These are phyloP conservation scores for Physcomitrellopsis africana DNA, from an alignment of 225 moss, liverwort and hornwort species.

Conservation along the genomic window DNA sequence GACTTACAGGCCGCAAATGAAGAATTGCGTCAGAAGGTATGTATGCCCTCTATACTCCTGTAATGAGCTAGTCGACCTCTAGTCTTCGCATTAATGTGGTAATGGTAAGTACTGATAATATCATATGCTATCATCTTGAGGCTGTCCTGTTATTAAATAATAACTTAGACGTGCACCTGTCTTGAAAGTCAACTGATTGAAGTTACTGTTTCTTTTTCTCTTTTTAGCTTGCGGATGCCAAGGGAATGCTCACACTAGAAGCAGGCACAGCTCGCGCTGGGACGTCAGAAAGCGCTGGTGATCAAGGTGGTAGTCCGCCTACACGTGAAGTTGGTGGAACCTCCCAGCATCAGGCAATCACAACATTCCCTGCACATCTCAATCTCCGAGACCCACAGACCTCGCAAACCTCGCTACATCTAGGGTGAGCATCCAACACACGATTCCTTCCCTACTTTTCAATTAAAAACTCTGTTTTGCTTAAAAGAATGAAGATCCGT, in stretches of 20 bases:
- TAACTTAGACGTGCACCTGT: not conserved
- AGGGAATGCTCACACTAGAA: constrained; percentile 61
- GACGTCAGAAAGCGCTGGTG: constrained; percentile 57
- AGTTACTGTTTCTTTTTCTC: constrained; percentile 3
- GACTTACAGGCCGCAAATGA: constrained; percentile 59
- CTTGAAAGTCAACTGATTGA: constrained; percentile 11
- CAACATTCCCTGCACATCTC: not conserved
- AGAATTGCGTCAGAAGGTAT: constrained; percentile 57
- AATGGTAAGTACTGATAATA: not conserved
- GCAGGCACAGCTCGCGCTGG: constrained; percentile 57
- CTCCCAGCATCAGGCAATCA: constrained; percentile 52
- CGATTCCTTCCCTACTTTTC: too few species aligned
- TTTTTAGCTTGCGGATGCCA: constrained; percentile 84
- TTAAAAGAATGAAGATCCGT: too few species aligned
- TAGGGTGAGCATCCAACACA: too few species aligned
- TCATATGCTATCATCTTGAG: not conserved
- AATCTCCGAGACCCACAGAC: too few species aligned
- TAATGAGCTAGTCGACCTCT: not conserved
- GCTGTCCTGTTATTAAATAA: not conserved
- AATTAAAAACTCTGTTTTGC: too few species aligned
- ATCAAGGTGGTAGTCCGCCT: constrained; percentile 48
- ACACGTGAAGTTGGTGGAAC: constrained; percentile 61
- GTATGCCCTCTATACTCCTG: not conserved
- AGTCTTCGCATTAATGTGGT: not conserved
- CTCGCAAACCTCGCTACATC: too few species aligned